Base-by-base conservation (phyloP, 805 yeast genomes). In the Candida peoriensis region DNA sequence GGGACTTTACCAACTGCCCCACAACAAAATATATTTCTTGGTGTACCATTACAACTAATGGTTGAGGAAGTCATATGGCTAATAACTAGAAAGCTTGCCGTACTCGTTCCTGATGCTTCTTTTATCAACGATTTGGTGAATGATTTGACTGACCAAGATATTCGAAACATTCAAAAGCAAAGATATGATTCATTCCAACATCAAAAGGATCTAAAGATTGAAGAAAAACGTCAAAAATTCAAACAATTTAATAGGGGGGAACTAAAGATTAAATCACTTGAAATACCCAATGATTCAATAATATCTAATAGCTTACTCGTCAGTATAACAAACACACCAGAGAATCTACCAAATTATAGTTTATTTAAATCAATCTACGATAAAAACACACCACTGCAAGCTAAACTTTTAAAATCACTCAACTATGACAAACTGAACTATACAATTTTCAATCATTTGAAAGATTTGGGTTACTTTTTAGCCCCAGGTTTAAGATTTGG, bases 401-500 rank as follows among this genome's bases (percentile, higher is more conserved):
- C 21, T 13, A 18, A 14, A 9, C 11, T 46, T 12, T 9, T 44
- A 4, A 17, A 14, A 3, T 39, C 36, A 4, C 33, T 37, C 5
- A 20, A 21, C 10, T 34, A 22, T 25, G 33, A 30, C 12, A 23
- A 9, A 21, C 29, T 42, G 7, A 23, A 39, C 12, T 48, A 40
- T 20, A 17, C 30, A 4, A 32, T 50, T 1, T 54, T 45, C 30
- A 12, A 30, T 7, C 23, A 42, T 16, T 16, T 48, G 26, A 28
- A 43, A 37, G 46, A 52, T 6, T 50, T 54, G 11, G 77, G 74
- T 2, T 81, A 68, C 54, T 74, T 63, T 38, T 46, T 84, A 13
- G 69, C 87, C 21, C 96, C 97, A 0, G 98, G 98, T 0, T 63
- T 88, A 21, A 70, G 95, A 38, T 90, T 89, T 57, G 98, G 98